phyloP scores from a whole-genome alignment of 345 rosid genomes.

The Boechera retrofracta region DNA sequence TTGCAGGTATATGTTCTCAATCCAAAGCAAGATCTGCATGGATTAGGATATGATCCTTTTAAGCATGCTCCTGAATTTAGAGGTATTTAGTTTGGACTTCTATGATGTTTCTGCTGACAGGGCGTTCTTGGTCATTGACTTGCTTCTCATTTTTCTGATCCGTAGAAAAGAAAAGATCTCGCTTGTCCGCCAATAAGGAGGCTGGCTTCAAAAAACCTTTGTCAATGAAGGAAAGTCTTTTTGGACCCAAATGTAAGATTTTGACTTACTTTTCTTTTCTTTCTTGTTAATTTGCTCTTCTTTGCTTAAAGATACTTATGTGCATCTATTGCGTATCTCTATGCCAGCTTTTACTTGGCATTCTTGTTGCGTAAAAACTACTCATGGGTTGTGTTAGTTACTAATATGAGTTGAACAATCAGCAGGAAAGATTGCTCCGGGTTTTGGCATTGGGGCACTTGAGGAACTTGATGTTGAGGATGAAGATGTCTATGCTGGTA shows the following conservation, averaged over 20 bases:
- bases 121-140: conserved; percentile 31
- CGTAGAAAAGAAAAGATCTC: conserved; percentile 77
- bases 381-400: conserved; percentile 39
- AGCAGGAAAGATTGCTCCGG: conserved; percentile 87
- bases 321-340: conserved; percentile 10
- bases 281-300: not conserved
- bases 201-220: conserved; percentile 56
- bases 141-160: conserved; percentile 27
- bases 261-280: conserved; percentile 25
- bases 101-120: conserved; percentile 30
- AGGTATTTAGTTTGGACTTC: conserved; percentile 56
- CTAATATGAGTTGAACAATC: conserved; percentile 55
- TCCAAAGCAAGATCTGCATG: conserved; percentile 93
- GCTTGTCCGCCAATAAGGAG: conserved; percentile 55
- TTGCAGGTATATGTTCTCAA: conserved; percentile 70
- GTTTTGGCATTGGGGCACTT: conserved; percentile 99
- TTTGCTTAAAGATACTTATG: conserved; percentile 15
- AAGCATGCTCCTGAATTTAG: conserved; percentile 97
- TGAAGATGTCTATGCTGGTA: conserved; percentile 81
- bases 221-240: conserved; percentile 68
- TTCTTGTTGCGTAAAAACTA: conserved; percentile 21
- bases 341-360: conserved; percentile 34
- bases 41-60: conserved; percentile 92
- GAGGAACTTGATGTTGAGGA: conserved; percentile 97
- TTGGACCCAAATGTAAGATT: conserved; percentile 80